Percentiles rank a stretch among this genome's conserved stretches.
These are phyloP conservation scores for Rauvolfia tetraphylla DNA, from an alignment of 257 asterid species.

Conservation along the genomic window DNA sequence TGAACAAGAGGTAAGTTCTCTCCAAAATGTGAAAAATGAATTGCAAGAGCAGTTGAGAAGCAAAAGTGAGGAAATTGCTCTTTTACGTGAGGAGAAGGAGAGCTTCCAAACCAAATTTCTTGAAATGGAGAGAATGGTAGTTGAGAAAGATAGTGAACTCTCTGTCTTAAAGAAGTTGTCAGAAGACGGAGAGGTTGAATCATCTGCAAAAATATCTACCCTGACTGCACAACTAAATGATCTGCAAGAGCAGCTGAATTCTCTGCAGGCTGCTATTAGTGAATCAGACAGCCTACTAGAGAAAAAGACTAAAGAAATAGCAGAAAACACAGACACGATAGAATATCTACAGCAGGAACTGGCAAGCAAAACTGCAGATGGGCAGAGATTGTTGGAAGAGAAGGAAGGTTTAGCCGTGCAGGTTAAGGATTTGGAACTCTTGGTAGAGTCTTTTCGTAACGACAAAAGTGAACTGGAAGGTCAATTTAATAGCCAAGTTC, in stretches of 20 bases:
- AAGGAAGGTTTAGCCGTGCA: constrained; percentile 17
- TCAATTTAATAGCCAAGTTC: constrained; percentile 34
- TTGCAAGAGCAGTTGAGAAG: constrained; percentile 41
- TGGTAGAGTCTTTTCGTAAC: constrained; percentile 7
- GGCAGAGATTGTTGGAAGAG: constrained; percentile 21
- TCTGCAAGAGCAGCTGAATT: constrained; percentile 50
- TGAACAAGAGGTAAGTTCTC: constrained; percentile 45
- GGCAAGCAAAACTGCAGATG: constrained; percentile 22
- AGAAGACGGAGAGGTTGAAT: constrained; percentile 46
- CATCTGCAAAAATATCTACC: constrained; percentile 26
- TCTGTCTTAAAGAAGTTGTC: constrained; percentile 29
- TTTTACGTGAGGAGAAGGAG: constrained; percentile 35
- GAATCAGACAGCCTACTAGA: constrained; percentile 49
- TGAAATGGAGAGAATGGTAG: constrained; percentile 33
- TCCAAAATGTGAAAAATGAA: constrained; percentile 41
- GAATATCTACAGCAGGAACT: constrained; percentile 50
- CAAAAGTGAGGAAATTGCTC: constrained; percentile 40
- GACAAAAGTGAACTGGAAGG: constrained; percentile 49
- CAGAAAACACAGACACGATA: constrained; percentile 37
- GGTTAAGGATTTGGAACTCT: constrained; percentile 15
- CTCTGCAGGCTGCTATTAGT: constrained; percentile 37
- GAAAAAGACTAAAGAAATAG: constrained; percentile 44
- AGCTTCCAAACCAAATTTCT: constrained; percentile 11
- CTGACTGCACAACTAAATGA: constrained; percentile 37
- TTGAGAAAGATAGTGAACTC: constrained; percentile 29